Base-by-base conservation (phyloP, 2,329 filamentous ascomycete genomes). In the Fusarium ramigenum region DNA sequence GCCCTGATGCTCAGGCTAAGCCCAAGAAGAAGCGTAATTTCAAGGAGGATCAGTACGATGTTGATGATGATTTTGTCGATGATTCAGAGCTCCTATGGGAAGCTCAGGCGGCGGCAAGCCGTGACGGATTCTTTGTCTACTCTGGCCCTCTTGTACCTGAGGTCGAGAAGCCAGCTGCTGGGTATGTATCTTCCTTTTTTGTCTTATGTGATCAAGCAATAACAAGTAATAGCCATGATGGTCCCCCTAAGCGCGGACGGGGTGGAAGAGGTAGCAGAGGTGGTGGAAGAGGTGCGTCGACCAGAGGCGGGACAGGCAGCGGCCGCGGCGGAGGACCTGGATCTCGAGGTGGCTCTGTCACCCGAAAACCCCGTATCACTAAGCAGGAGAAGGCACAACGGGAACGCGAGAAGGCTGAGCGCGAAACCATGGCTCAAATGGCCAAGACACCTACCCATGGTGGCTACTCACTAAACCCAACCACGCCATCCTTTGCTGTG, bases 81-180 rank as follows among this genome's bases (percentile, higher is more conserved):
- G 96, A 99, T 80, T 97, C 95, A 3, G 96, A 99, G 81, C 83
- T 98, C 79, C 87, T 97, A 2, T 98, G 96, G 96, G 94, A 98
- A 82, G 94, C 97, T 79, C 93, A 97, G 80, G 96, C 96, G 11
- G 95, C 96, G 9, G 95, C 96, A 52, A 96, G 94, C 75, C 94
- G 96, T 76, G 96, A 98, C 80, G 96, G 96, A 2, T 99, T 98
- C 85, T 99, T 98, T 80, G 96, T 99, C 4, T 99, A 98, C 83
- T 97, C 94, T 69, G 96, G 96, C 7, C 96, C 96, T 14, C 85
- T 99, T 52, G 89, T 98, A 28, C 93, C 93, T 9, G 95, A 97
- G 82, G 93, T 92, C 28, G 93, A 97, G 83, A 96, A 96, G 83
- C 87, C 88, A 40, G 83, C 85, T 74, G 80, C 82, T 64, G 85